Base-by-base conservation (phyloP, 2,329 filamentous ascomycete species). In the Fusarium gaditjirri region DNA sequence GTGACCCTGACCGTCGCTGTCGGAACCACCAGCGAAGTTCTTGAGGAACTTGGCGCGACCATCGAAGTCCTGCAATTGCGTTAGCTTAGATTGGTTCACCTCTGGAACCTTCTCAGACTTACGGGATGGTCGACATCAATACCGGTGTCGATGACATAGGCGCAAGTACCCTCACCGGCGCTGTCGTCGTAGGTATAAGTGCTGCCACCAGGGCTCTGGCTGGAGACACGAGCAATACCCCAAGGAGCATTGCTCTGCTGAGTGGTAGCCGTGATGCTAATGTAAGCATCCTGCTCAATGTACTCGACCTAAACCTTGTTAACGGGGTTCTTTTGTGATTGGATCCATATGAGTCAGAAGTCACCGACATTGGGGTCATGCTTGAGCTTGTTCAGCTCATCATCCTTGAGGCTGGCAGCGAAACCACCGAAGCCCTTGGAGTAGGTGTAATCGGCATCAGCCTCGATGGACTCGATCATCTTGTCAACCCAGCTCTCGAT, bases 101-200 rank as follows among this genome's bases (percentile, higher is more conserved):
- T 16, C 1, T 21, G 14, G 7, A 31, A 38, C 9, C 25, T 14
- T 52, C 4, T 6, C 2, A 47, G 3, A 74, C 83, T 64, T 81
- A 80, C 83, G 8, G 75, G 73, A 68, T 85, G 83, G 11, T 76
- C 75, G 21, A 77, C 55, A 35, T 78, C 79, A 60, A 85, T 83
- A 11, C 85, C 85, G 8, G 84, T 84, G 71, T 86, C 85, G 46
- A 87, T 81, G 43, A 87, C 78, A 68, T 86, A 86, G 23, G 81
- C 80, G 41, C 81, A 86, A 13, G 82, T 82, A 12, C 81, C 83
- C 49, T 77, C 75, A 12, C 83, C 84, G 2, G 82, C 82, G n/a
- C 73, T 80, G 10, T 77, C 74, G 43, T 85, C 82, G 61, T 82
- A 85, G 54, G 76, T 75, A 72, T 84, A 85, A 21, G 74, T 77